Evolutionary conservation across 1,284 basidiomycete genomes (phyloP), one percentile per base, ranked within the genome.

Genomic region (Sanghuangporus sanghuang): DNA sequence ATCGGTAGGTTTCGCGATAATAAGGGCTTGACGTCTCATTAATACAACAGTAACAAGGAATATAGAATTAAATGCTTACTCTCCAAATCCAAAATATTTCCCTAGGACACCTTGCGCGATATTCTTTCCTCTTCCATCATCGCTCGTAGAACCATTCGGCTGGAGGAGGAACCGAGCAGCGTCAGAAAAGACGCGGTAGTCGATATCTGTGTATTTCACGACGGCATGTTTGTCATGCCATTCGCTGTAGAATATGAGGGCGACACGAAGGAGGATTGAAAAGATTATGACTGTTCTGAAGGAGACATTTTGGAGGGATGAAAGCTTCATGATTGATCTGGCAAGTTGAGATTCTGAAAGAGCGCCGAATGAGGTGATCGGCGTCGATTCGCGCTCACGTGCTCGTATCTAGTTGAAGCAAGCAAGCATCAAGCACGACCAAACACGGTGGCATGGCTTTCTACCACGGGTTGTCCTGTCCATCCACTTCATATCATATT

Each of bases 181-280:
- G 73, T 98, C 96, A 63, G 86, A 92, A 78, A 98, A 97, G 67
- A 99, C 96, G 49, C 87, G 84, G 75, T 98, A 99, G 77, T 99
- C 97, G 64, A 99, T 82, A 75, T 99, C 96, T 16, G 96, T 99
- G 74, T 98, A 99, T 73, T 95, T 95, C 38, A 98, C 84, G n/a
- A 85, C 73, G 1, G 90, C 91, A 67, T 79, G 85, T 2, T 83
- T 82, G 71, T 96, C 94, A 67, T 95, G 93, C 85, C 92, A 94
- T 76, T 90, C 89, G 71, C 92, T 93, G 74, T 94, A 96, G 5
- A 88, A 71, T 63, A 96, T 88, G 53, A 96, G 83, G 12, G 73
- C 79, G 21, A 91, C 73, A 60, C 94, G 86, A 54, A 95, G 71
- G 27, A 81, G 42, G 16, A 81, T 72, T 1, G 92, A 88, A 27